These are phyloP conservation scores for Typha latifolia DNA, from an alignment of 176 grass and related monocot species.

Conservation along the genomic window DNA sequence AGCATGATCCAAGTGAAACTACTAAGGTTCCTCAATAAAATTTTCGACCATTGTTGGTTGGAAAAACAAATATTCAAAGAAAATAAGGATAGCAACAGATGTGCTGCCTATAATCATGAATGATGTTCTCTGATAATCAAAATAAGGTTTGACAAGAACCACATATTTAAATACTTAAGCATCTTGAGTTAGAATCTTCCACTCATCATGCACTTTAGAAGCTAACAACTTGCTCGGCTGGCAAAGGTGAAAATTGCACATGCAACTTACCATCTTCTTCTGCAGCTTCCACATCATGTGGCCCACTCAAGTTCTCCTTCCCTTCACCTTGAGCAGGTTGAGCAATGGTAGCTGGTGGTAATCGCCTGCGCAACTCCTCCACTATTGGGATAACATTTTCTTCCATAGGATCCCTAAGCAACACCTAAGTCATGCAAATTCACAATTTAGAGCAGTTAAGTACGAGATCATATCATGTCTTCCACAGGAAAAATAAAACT, in stretches of 20 bases:
- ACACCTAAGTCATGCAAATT: slow-evolving; percentile 36
- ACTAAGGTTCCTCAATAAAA: neutral
- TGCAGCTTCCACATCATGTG: slow-evolving; percentile 59
- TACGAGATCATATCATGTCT: neutral
- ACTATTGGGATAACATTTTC: slow-evolving; percentile 81
- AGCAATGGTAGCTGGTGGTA: slow-evolving; percentile 33
- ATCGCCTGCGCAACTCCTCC: slow-evolving; percentile 66
- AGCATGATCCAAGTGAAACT: no score
- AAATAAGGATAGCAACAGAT: no score
- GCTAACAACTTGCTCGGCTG: no score
- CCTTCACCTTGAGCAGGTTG: slow-evolving; percentile 29
- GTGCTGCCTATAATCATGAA: no score
- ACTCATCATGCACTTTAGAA: no score
- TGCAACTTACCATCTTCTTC: slow-evolving; percentile 69
- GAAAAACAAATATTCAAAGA: neutral
- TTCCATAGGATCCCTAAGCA: slow-evolving; percentile 80
- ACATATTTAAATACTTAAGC: no score
- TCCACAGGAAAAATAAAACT: neutral
- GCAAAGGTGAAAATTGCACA: slow-evolving; percentile 5
- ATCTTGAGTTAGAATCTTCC: no score
- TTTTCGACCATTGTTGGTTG: neutral
- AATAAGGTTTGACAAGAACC: no score
- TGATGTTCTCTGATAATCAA: no score
- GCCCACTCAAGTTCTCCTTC: slow-evolving; percentile 45
- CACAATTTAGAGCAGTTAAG: slow-evolving; percentile 1